Base-by-base conservation (phyloP, 306 rosid genomes). In the Hippophae rhamnoides region DNA sequence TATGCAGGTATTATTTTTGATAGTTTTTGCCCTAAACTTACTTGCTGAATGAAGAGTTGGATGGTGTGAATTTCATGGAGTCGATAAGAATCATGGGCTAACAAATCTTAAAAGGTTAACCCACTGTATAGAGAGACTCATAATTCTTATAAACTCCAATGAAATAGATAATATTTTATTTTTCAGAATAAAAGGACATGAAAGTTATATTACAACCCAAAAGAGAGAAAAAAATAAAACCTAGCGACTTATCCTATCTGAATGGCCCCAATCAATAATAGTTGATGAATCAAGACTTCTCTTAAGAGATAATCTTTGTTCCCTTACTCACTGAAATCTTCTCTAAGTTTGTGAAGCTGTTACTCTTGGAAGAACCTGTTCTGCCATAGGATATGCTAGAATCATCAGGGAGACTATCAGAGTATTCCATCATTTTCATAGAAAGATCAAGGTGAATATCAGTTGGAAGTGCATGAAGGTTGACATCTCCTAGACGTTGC, bases 1-100 rank as follows among this genome's bases (percentile, higher is more conserved):
- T 40, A 92, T 92, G 96, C 99, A 92, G 74, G 89, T 84, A 83
- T 9, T 76, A 42, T 11, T 9, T 56, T 53, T 10, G 26, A 7
- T 43, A 52, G 40, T 40, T 52, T 48, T 13, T 38, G 53, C 4
- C 4, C 9, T 12, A 18, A 4, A 40, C 14, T 43, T 5, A 18
- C 14, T 43, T 43, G 59, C 52, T 57, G 54, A 47, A 52, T 46
- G n/a, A 41, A 10, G 26, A 7, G 40, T 13, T 14, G 31, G 23
- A 18, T 18, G 23, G 23, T 18, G 23, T 18, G 23, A 18, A 18
- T 18, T 18, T 18, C 23, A 18, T 18, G 1, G 23, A 18, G 23
- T 18, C 23, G 23, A 18, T 18, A 18, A 18, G 23, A 18, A 18
- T 18, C 23, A 18, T 18, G 23, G 23, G 23, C 23, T 18, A 18